Conservation (phyloP, 768 basidiomycete genomes). For the Dacryopinax primogenitus region DNA sequence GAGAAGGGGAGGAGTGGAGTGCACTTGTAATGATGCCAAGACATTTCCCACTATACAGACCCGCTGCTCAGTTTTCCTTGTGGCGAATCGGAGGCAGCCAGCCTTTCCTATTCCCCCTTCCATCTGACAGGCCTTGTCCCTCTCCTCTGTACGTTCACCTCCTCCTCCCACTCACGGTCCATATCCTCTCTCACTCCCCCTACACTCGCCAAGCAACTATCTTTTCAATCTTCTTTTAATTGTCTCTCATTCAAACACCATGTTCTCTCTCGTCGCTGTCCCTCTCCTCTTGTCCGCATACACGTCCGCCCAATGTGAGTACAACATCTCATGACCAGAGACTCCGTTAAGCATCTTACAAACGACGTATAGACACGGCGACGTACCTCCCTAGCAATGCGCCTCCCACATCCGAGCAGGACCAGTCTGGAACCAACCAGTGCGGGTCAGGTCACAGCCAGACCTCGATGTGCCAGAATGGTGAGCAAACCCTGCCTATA, state of each 20-base stretch:
- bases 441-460: neutral
- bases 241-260: neutral
- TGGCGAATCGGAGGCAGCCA: slow-evolving; percentile 5
- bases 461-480: neutral
- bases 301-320: slow-evolving; percentile 4
- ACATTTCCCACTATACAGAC: neutral
- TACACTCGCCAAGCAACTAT: neutral
- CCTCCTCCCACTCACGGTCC: slow-evolving; percentile 3
- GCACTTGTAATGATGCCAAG: neutral
- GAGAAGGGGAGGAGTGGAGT: neutral
- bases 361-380: slow-evolving; percentile 13
- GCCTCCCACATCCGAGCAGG: slow-evolving; percentile 14
- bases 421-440: slow-evolving; percentile 12
- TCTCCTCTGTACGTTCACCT: neutral
- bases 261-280: neutral
- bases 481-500: neutral
- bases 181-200: slow-evolving; percentile 5
- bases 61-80: neutral
- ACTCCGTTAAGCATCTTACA: neutral
- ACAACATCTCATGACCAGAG: neutral
- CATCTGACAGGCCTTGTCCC: neutral
- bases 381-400: slow-evolving; percentile 10
- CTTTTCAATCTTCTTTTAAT: slow-evolving; percentile 1
- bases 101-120: too few species aligned
- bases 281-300: slow-evolving; percentile 4